Evolutionary conservation across 495 filamentous ascomycete species (phyloP).

Genomic region (Neohortaea acidophila): DNA sequence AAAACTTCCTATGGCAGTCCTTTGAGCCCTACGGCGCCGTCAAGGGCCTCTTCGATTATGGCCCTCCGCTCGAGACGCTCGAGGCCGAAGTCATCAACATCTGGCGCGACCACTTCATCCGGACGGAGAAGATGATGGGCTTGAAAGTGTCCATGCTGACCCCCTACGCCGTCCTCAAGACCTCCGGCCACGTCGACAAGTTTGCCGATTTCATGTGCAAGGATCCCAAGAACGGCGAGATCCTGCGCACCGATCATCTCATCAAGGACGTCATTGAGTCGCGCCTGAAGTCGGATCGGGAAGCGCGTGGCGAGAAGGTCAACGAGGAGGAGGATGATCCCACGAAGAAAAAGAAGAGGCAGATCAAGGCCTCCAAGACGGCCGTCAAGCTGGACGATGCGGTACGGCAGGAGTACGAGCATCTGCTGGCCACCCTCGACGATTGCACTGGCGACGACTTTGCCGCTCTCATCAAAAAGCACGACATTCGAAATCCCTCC

Average conservation of each 20-base stretch:
- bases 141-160: slow-evolving; percentile 32
- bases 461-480: slow-evolving; percentile 49
- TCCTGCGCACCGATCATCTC: slow-evolving; percentile 87
- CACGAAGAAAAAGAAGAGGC: slow-evolving; percentile 52
- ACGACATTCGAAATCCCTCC: slow-evolving; percentile 48
- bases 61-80: slow-evolving; percentile 30
- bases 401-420: slow-evolving; percentile 51
- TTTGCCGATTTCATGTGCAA: slow-evolving; percentile 99
- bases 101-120: slow-evolving; percentile 61
- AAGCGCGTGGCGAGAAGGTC: slow-evolving; percentile 45
- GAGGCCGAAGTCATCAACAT: slow-evolving; percentile 64
- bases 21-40: slow-evolving; percentile 77
- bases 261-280: slow-evolving; percentile 84
- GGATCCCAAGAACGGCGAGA: slow-evolving; percentile 92
- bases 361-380: slow-evolving; percentile 35
- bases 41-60: slow-evolving; percentile 28
- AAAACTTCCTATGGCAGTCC: slow-evolving; percentile 85
- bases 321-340: slow-evolving; percentile 28
- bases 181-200: slow-evolving; percentile 91
- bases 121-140: slow-evolving; percentile 34
- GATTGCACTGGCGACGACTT: slow-evolving; percentile 55
- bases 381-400: slow-evolving; percentile 50
- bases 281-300: slow-evolving; percentile 49
- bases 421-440: slow-evolving; percentile 52
- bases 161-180: slow-evolving; percentile 84